These are phyloP conservation scores for Suillus subalutaceus DNA, from an alignment of 768 basidiomycete genomes.

Conservation along the genomic window DNA sequence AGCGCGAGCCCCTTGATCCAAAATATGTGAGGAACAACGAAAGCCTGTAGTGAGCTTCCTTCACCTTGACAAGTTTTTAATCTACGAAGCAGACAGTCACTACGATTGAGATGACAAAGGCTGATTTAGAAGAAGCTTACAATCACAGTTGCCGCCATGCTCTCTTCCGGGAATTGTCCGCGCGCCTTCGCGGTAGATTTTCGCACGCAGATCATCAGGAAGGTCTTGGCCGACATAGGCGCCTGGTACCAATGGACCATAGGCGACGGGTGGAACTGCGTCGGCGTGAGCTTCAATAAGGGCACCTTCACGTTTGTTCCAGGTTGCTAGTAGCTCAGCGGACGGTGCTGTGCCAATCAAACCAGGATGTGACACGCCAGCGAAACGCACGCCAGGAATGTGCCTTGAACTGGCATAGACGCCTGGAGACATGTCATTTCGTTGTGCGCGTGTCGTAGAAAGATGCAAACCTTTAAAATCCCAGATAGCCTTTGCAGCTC, in stretches of 20 bases:
- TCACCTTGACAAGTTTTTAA: slow-evolving; percentile 73
- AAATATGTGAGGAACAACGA: not conserved
- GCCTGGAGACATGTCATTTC: slow-evolving; percentile 38
- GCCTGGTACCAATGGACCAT: slow-evolving; percentile 58
- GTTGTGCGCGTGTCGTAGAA: not conserved
- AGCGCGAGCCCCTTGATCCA: slow-evolving; percentile 57
- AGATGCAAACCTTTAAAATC: slow-evolving; percentile 59
- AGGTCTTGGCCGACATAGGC: slow-evolving; percentile 75
- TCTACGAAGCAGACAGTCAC: slow-evolving; percentile 41
- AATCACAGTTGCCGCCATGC: slow-evolving; percentile 79
- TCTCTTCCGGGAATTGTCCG: slow-evolving; percentile 78
- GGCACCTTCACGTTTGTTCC: slow-evolving; percentile 73
- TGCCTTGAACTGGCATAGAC: slow-evolving; percentile 75
- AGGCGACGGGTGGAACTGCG: slow-evolving; percentile 67
- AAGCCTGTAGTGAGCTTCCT: not conserved
- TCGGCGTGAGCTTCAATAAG: slow-evolving; percentile 57
- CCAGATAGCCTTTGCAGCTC: slow-evolving; percentile 81
- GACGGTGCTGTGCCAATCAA: slow-evolving; percentile 80
- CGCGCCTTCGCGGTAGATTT: slow-evolving; percentile 68
- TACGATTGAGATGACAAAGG: not conserved
- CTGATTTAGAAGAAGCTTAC: slow-evolving; percentile 35
- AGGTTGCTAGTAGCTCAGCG: slow-evolving; percentile 67
- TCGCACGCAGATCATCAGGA: slow-evolving; percentile 44
- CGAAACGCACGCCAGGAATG: slow-evolving; percentile 79
- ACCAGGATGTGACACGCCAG: slow-evolving; percentile 77